Evolutionary conservation across 768 basidiomycete genomes (phyloP), one percentile per base, ranked within the genome.

Genomic region (Amanita pallidorosea): DNA sequence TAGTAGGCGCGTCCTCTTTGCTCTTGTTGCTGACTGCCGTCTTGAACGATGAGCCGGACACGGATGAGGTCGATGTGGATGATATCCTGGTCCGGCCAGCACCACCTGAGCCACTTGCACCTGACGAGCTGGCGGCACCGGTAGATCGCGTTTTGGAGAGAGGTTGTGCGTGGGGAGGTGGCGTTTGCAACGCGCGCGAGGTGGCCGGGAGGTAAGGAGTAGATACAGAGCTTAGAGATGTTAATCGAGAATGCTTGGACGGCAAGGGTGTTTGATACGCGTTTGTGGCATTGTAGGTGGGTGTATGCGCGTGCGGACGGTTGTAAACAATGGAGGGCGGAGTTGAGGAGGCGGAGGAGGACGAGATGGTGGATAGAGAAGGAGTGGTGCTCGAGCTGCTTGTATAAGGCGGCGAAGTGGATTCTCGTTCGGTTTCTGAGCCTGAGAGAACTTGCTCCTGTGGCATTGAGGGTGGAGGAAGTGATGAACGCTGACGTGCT

Each of bases 391-490:
- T 60, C 44, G 37, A 60, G 55, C 12, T 55, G 57, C 13, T 61
- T 58, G 25, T 55, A 54, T 45, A 55, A 49, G 37, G 58, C 54
- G 65, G 61, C 49, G 63, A 50, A 53, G 65, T 61, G 35, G 71
- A 75, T 64, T 88, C 86, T 40, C 85, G 79, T 63, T 90, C 88
- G 0, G 88, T 90, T 63, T 89, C 88, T 2, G 86, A 89, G 29
- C 88, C 88, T 6, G 87, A 89, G 49, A 74, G 72, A 29, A 58
- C 57, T 5, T 65, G 56, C 45, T 68, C 69, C 45, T 68, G 67
- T 22, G 49, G 17, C 41, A 17, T 41, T 33, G 27, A 17, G 31
- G 54, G 55, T 40, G 56, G 65, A 57, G 53, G 54, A 50, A 57
- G 31, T 20, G 50, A 51, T 35, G 23, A n/a, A 51, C 42, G 50